Evolutionary conservation across 305 asterid species (phyloP), one percentile per base, ranked within the genome.

Genomic region (Solanum chacoense): DNA sequence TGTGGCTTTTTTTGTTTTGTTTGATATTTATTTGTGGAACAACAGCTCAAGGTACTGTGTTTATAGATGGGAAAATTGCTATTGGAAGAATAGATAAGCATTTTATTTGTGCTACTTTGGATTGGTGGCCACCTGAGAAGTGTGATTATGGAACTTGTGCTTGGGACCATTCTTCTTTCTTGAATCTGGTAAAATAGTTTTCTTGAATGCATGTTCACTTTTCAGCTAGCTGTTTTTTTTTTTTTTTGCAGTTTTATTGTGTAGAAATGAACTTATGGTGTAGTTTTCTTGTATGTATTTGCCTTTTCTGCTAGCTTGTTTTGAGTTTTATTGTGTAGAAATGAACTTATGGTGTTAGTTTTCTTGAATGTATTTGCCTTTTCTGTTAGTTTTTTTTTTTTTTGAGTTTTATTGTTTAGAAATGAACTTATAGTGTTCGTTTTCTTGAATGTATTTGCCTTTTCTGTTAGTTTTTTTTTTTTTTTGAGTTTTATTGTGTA

Each of bases 71-170:
- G 32, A 89, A 72, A 26, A 74, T 28, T 40, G 40, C 90, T 89
- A 91, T 91, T 90, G 94, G 92, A 88, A 84, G 50, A 72, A 92
- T 81, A 88, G 93, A 91, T 69, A 69, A 37, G 11, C 89, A 90
- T 88, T 93, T 92, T 85, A 93, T 93, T 78, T 93, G 94, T 75
- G 94, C 94, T 36, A 93, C 94, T 85, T 71, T 92, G 91, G 94
- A 93, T 88, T 92, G 94, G 94, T 93, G 94, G 94, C 94, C 94
- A 40, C 91, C 92, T 38, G 94, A 92, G 88, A 93, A 92, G 84
- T 93, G 94, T 85, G 94, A 93, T 75, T 93, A 91, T 90, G 94
- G 94, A 28, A 91, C 92, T 26, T 93, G 94, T 89, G 86, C 90
- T 86, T 93, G 94, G 94, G 94, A 78, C 81, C 91, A 91, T 85